Evolutionary conservation across 768 basidiomycete genomes (phyloP).

Genomic region (Suillus ampliporus): DNA sequence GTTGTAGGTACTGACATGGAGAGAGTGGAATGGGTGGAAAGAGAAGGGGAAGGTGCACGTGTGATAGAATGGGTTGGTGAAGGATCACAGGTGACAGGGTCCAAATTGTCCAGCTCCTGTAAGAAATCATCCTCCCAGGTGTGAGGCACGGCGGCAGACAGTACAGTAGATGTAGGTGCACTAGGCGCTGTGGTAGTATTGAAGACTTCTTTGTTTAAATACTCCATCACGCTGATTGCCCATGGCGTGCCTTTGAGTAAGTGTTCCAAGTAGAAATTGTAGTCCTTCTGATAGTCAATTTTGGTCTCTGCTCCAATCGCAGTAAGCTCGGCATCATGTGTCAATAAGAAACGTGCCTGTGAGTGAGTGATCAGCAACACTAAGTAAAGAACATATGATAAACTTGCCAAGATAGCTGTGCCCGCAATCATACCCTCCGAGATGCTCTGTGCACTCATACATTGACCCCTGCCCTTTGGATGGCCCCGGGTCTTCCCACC

Average conservation of each 20-base stretch:
- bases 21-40: neutral
- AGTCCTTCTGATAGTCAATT: slow-evolving; percentile 7
- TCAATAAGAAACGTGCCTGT: slow-evolving; percentile 7
- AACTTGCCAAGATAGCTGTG: slow-evolving; percentile 3
- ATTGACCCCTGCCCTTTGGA: neutral
- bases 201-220: slow-evolving; percentile 3
- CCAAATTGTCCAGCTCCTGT: slow-evolving; percentile 1
- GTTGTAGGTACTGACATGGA: too few species aligned
- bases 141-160: neutral
- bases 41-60: neutral
- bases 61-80: neutral
- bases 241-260: neutral
- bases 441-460: neutral
- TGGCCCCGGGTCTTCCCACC: slow-evolving; percentile 4
- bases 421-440: slow-evolving; percentile 2
- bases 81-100: neutral
- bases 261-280: slow-evolving; percentile 3
- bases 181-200: neutral
- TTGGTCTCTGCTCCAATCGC: neutral
- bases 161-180: neutral
- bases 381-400: neutral
- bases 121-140: slow-evolving; percentile 12
- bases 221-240: slow-evolving; percentile 2
- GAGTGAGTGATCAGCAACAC: neutral
- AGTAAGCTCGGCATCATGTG: neutral